Base-by-base conservation (phyloP, 306 rosid genomes). In the Abrus precatorius region DNA sequence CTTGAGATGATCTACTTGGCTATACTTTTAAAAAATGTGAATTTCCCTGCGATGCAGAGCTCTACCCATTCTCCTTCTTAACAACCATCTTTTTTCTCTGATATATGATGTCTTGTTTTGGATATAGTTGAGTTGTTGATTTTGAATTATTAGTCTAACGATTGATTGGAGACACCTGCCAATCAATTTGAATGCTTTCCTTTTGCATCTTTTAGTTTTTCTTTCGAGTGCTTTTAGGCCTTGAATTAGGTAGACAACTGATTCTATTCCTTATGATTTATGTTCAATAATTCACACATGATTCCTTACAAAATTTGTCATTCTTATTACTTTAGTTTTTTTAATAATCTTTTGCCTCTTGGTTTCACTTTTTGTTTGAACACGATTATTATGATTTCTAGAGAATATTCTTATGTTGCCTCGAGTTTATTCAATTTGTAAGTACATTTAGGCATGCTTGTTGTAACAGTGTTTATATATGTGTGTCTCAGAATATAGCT, bases 151-250 rank as follows among this genome's bases (percentile, higher is more conserved):
- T 52, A 61, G 68, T 53, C 60, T 76, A 72, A 86, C 67, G 33
- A 66, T 86, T 73, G 81, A 72, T 80, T 72, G 62, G 30, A 77
- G 57, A 76, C 74, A 50, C 72, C 2, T 63, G 80, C 77, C 79
- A 33, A 60, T 82, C 75, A 52, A 60, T 76, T 72, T 74, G 59
- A 44, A 74, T 59, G 41, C 78, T 56, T 79, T 80, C 68, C 67
- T 13, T 76, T 80, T 80, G 3, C 69, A 28, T 71, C 43, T 61
- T 71, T 83, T 60, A 49, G 76, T 69, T 53, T 75, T 72, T 50
- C 79, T 59, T 20, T 76, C 61, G 78, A 13, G 52, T 59, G 76
- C 40, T 54, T 72, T 82, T 64, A 38, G 11, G 57, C 76, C 65
- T 79, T 60, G 55, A 49, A 67, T 72, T 76, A 20, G 81, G 83